A percentile compares a stretch with the other conserved stretches of the same genome.
phyloP scores from a whole-genome alignment of 1,139 yeast genomes.

The Saccharomyces uvarum region DNA sequence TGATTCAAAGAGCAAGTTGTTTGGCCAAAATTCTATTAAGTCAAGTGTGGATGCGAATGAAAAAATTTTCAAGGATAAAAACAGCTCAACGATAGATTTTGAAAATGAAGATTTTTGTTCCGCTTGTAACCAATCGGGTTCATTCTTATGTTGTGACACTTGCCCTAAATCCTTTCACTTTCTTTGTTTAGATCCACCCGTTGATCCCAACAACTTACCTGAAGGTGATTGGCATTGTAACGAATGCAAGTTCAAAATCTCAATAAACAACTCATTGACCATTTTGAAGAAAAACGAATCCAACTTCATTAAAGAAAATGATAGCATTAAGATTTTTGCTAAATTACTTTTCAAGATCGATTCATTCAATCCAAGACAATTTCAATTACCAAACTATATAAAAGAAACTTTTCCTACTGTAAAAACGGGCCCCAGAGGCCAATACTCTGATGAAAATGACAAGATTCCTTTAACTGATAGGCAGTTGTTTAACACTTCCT shows the following conservation, averaged over 20 bases:
- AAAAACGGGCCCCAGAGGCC: conserved; percentile 58
- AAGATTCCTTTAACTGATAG: conserved; percentile 36
- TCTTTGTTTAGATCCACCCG: conserved; percentile 84
- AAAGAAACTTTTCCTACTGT: conserved; percentile 74
- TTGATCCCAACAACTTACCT: conserved; percentile 65
- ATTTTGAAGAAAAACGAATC: conserved; percentile 20
- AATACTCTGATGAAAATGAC: conserved; percentile 54
- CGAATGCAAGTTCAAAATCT: conserved; percentile 48
- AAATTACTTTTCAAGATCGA: conserved; percentile 53
- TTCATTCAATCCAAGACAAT: conserved; percentile 62
- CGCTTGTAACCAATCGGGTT: conserved; percentile 81
- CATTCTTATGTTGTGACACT: conserved; percentile 85
- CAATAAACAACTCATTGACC: conserved; percentile 18
- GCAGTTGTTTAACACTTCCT: conserved; percentile 37
- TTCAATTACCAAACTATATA: conserved; percentile 58
- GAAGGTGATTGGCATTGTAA: conserved; percentile 88
- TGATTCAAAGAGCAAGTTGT: conserved; percentile 23
- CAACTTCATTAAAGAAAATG: conserved; percentile 17
- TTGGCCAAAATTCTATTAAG: conserved; percentile 24
- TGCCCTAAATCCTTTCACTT: conserved; percentile 92
- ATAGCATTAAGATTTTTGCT: conserved; percentile 42
- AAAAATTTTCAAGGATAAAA: conserved; percentile 12
- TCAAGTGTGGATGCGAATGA: conserved; percentile 10
- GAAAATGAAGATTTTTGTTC: conserved; percentile 84
- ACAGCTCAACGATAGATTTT: conserved; percentile 15